Percentiles rank a stretch among this genome's conserved stretches.
These are phyloP conservation scores for Hanseniaspora hatyaiensis DNA, from an alignment of 805 yeast genomes.

Conservation along the genomic window DNA sequence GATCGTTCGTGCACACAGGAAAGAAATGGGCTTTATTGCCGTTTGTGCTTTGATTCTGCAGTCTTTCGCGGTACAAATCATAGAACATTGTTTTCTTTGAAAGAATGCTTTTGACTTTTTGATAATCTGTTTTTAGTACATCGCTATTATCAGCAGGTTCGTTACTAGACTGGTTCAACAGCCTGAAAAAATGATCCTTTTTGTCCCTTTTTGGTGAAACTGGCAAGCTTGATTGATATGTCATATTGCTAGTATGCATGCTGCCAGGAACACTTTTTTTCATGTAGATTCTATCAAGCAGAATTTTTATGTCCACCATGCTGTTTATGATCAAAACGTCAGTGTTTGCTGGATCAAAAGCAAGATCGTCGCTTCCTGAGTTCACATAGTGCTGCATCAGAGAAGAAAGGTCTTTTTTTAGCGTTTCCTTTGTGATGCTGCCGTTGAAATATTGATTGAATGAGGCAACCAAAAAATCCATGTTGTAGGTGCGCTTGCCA, in stretches of 20 bases:
- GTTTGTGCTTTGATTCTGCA: slow-evolving; percentile 14
- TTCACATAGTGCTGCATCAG: slow-evolving; percentile 3
- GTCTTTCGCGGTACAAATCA: slow-evolving; percentile 24
- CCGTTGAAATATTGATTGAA: background rate
- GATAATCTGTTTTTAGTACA: background rate
- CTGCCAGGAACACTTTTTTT: slow-evolving; percentile 11
- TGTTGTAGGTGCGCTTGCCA: background rate
- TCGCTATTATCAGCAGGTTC: background rate
- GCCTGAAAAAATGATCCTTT: background rate
- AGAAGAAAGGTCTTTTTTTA: background rate
- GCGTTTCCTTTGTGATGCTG: background rate
- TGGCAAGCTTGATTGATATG: too few relatives aligned
- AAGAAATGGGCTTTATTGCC: slow-evolving; percentile 20
- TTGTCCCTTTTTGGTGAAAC: background rate
- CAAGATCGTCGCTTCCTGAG: background rate
- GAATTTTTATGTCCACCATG: slow-evolving; percentile 2
- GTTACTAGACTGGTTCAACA: background rate
- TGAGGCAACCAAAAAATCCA: slow-evolving; percentile 1
- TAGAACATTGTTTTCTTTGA: slow-evolving; percentile 22
- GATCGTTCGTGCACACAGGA: slow-evolving; percentile 22
- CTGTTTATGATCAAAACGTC: background rate
- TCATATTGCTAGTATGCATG: too few relatives aligned
- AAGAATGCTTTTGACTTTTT: slow-evolving; percentile 20
- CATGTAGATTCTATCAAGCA: slow-evolving; percentile 1
- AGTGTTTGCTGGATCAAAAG: background rate